phyloP scores from a whole-genome alignment of 1,284 basidiomycete species.

The Cryptococcus depauperatus region DNA sequence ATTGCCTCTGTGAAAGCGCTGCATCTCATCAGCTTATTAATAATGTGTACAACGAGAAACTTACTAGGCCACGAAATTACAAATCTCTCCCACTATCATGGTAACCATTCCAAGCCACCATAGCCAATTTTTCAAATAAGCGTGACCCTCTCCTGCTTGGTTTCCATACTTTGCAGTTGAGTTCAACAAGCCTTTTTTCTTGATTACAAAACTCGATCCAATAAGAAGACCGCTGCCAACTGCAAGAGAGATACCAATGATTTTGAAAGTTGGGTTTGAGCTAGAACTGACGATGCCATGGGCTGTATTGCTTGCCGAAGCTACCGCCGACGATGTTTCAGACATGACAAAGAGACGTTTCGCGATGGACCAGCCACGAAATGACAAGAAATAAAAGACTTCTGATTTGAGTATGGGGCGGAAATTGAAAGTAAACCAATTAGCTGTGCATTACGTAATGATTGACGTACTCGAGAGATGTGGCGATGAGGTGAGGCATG shows the following conservation, averaged over 20 bases:
- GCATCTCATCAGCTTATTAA: constrained; percentile 4
- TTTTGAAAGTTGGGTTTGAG: constrained; percentile 42
- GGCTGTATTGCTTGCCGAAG: constrained; percentile 8
- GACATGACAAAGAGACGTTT: too few species aligned
- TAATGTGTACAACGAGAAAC: constrained; percentile 7
- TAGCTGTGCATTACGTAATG: too few species aligned
- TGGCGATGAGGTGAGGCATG: too few species aligned
- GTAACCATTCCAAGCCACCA: constrained; percentile 65
- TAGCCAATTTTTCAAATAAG: constrained; percentile 71
- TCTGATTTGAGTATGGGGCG: too few species aligned
- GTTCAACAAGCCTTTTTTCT: constrained; percentile 75
- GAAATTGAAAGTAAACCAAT: too few species aligned
- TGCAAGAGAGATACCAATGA: constrained; percentile 64
- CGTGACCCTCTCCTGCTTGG: constrained; percentile 81
- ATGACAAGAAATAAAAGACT: too few species aligned
- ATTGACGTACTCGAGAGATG: too few species aligned
- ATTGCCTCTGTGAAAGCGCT: constrained; percentile 39
- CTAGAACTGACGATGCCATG: constrained; percentile 6
- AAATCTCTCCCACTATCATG: constrained; percentile 45
- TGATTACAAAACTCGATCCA: constrained; percentile 63
- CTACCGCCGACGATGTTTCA: constrained; percentile 5
- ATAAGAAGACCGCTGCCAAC: constrained; percentile 79
- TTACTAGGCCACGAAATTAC: constrained; percentile 46
- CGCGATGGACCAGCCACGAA: too few species aligned
- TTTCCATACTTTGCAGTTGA: constrained; percentile 51